Evolutionary conservation across 345 rosid genomes (phyloP), one percentile per base, ranked within the genome.

Genomic region (Garcia nutans): DNA sequence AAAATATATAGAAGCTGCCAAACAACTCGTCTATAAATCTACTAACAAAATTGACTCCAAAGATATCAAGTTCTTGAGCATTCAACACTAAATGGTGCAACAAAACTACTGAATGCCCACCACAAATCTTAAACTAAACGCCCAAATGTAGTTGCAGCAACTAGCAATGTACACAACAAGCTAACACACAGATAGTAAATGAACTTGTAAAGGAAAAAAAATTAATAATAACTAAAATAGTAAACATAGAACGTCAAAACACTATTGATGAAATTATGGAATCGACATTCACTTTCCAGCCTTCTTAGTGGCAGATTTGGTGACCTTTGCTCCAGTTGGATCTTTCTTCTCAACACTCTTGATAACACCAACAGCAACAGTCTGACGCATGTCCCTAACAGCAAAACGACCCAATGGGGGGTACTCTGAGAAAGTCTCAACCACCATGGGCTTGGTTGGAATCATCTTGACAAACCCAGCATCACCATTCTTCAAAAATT

Each of bases 401-500:
- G 80, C 80, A 52, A 77, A 77, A 22, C 80, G 70, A 31, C 80
- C 80, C 49, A 77, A 67, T 7, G 80, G 80, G 10, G 80, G 75
- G 50, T 77, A 77, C 26, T 22, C 71, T 0, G 80, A 42, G 76
- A 77, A 77, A 2, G 80, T 77, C 45, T 77, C 80, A 11, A 77
- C 80, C 10, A 77, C 80, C 80, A 77, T 77, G 15, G 80, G 80
- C 69, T 77, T 77, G 71, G 73, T 69, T 7, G 73, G 73, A 54
- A 69, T 54, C 73, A 69, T 69, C 23, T 52, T 69, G 0, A 58
- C 65, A 13, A 45, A 57, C 19, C 79, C 79, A 60, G 93, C 91
- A 66, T 89, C 91, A 22, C 93, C 93, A 4, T 89, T 89, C 87
- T 88, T 88, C 87, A 88, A 81, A 47, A 88, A 88, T 8, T 88